A percentile compares a stretch with the other conserved stretches of the same genome.
phyloP scores from a whole-genome alignment of 257 asterid genomes.

The Haberlea rhodopensis region DNA sequence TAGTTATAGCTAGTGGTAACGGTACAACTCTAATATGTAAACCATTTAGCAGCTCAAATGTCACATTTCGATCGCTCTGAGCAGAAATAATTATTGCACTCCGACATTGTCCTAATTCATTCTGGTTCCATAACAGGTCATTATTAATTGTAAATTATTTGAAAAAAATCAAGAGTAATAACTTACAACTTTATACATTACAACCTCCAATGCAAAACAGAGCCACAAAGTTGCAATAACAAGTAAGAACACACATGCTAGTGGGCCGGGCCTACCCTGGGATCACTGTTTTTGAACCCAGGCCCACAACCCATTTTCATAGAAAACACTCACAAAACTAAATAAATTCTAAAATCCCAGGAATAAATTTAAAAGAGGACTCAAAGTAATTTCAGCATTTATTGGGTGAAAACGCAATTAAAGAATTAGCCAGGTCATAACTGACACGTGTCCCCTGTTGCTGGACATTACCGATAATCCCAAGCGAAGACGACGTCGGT shows the following conservation, averaged over 20 bases:
- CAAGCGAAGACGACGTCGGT: conserved; percentile 74
- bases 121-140: too few relatives aligned
- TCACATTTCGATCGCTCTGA: too few relatives aligned
- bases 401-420: conserved; percentile 69
- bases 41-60: too few relatives aligned
- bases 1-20: too few relatives aligned
- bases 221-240: conserved; percentile 26
- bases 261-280: conserved; percentile 40
- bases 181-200: neutral
- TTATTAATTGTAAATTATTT: too few relatives aligned
- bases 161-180: neutral
- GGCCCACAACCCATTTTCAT: conserved; percentile 34
- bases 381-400: conserved; percentile 46
- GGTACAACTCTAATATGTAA: too few relatives aligned
- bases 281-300: conserved; percentile 29
- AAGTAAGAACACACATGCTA: conserved; percentile 23
- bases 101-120: too few relatives aligned
- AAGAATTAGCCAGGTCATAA: conserved; percentile 56
- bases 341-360: conserved; percentile 17
- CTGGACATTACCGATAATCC: conserved; percentile 90
- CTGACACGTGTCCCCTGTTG: conserved; percentile 99
- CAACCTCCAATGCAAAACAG: conserved; percentile 20
- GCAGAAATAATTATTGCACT: too few relatives aligned
- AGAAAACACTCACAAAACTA: conserved; percentile 7
- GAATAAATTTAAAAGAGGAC: conserved; percentile 10